These are phyloP conservation scores for Penicillium sumatraense DNA, from an alignment of 2,329 filamentous ascomycete species.

Conservation along the genomic window DNA sequence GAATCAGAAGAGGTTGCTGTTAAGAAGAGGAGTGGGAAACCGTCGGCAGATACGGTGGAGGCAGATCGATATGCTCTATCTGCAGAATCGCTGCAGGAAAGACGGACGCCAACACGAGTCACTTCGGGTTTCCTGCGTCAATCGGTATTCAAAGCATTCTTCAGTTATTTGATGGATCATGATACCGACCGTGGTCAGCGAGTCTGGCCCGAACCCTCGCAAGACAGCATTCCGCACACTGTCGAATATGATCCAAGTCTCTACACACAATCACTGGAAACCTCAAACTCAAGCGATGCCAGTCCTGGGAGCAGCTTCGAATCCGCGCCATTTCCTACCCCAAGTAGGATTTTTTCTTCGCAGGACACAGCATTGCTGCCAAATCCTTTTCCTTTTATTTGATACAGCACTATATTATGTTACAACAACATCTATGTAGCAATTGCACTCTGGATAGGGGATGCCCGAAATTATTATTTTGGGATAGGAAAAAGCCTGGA, in stretches of 20 bases:
- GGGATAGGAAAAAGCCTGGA: not conserved
- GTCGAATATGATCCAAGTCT: constrained; percentile 10
- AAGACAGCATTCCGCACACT: constrained; percentile 6
- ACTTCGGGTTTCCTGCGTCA: constrained; percentile 12
- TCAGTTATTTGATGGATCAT: constrained; percentile 3
- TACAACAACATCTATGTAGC: not conserved
- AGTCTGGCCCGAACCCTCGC: not conserved
- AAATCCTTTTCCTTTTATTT: not conserved
- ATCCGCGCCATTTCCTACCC: not conserved
- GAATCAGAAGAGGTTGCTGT: constrained; percentile 1
- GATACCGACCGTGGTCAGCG: not conserved
- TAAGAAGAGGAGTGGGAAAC: constrained; percentile 7
- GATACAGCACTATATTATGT: not conserved
- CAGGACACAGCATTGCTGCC: not conserved
- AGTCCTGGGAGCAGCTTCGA: not conserved
- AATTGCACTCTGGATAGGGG: not conserved
- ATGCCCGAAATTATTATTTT: not conserved
- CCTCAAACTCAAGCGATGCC: not conserved
- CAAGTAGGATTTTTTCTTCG: not conserved
- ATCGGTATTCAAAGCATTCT: constrained; percentile 16
- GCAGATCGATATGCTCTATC: constrained; percentile 11
- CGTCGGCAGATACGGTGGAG: constrained; percentile 4
- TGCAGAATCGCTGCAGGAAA: constrained; percentile 1
- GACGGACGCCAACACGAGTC: not conserved
- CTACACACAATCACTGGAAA: constrained; percentile 1